Percentiles rank a stretch among this genome's conserved stretches.
phyloP scores from a whole-genome alignment of 805 yeast genomes.

The Sungouiozyma ichnusensis region DNA sequence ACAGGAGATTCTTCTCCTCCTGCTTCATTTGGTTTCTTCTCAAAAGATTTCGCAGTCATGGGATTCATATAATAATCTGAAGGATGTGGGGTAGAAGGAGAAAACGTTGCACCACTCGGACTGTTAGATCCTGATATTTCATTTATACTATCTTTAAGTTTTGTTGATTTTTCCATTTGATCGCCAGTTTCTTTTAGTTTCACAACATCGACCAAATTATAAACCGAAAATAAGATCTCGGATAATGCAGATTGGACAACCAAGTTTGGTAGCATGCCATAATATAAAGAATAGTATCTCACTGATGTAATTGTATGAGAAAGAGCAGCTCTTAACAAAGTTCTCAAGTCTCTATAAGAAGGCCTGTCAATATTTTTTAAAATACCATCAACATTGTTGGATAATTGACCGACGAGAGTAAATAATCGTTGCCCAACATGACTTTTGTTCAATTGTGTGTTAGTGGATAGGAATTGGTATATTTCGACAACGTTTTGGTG shows the following conservation, averaged over 20 bases:
- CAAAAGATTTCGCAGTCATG: constrained; percentile 1
- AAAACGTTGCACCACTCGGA: background rate
- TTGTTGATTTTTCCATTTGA: background rate
- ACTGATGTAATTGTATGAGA: constrained; percentile 68
- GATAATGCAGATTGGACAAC: constrained; percentile 65
- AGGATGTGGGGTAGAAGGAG: constrained; percentile 1
- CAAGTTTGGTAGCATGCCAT: constrained; percentile 54
- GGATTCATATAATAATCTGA: background rate
- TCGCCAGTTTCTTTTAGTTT: constrained; percentile 5
- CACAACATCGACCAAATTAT: constrained; percentile 40
- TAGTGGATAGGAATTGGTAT: background rate
- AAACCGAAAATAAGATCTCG: constrained; percentile 56
- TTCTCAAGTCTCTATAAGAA: constrained; percentile 32
- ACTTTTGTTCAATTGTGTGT: background rate
- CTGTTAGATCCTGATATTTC: background rate
- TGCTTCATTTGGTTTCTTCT: background rate
- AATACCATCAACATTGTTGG: constrained; percentile 10
- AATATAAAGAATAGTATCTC: constrained; percentile 57
- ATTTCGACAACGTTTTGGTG: background rate
- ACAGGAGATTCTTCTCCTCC: constrained; percentile 31
- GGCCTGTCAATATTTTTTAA: constrained; percentile 11
- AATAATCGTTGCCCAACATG: constrained; percentile 12
- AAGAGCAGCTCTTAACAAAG: constrained; percentile 45
- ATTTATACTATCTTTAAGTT: no score
- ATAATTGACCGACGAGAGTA: constrained; percentile 11